A percentile compares a stretch with the other conserved stretches of the same genome.
These are phyloP conservation scores for Trypanosoma scelopori DNA, from an alignment of 208 protist species.

Conservation along the genomic window DNA sequence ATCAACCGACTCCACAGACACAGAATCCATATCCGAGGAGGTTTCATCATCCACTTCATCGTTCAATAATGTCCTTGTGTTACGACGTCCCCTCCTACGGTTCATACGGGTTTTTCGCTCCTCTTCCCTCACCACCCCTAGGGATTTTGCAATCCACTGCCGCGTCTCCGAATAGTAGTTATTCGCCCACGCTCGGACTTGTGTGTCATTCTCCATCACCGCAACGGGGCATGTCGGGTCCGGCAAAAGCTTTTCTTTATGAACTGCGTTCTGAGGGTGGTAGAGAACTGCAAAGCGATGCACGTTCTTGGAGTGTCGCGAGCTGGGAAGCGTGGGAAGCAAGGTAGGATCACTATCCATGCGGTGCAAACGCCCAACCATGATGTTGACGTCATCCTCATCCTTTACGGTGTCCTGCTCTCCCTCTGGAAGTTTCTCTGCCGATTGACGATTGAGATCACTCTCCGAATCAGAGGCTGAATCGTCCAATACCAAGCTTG, in stretches of 20 bases:
- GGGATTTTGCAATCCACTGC: slow-evolving; percentile 50
- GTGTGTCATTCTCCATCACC: slow-evolving; percentile 47
- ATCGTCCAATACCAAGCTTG: slow-evolving; percentile 3
- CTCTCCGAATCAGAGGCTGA: slow-evolving; percentile 4
- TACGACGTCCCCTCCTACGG: background rate
- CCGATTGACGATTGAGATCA: slow-evolving; percentile 10
- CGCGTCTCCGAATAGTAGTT: slow-evolving; percentile 67
- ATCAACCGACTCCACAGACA: slow-evolving; percentile 2
- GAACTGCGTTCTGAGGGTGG: slow-evolving; percentile 50
- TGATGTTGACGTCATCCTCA: slow-evolving; percentile 1
- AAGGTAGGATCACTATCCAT: slow-evolving; percentile 27
- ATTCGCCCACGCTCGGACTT: slow-evolving; percentile 62
- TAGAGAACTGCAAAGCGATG: slow-evolving; percentile 71
- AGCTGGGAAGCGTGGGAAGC: slow-evolving; percentile 41
- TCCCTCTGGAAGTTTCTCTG: background rate
- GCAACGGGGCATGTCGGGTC: slow-evolving; percentile 65
- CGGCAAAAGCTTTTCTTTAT: slow-evolving; percentile 53
- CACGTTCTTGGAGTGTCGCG: slow-evolving; percentile 27
- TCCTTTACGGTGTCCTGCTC: background rate
- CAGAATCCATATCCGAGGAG: background rate
- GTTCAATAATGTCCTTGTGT: background rate
- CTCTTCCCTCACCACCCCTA: slow-evolving; percentile 47
- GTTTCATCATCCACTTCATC: slow-evolving; percentile 10
- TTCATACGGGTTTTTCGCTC: slow-evolving; percentile 28
- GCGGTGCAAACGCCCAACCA: slow-evolving; percentile 17